Percentiles rank a stretch among this genome's conserved stretches.
phyloP scores from a whole-genome alignment of 139 green algal genomes.

The Trebouxia sp. region DNA sequence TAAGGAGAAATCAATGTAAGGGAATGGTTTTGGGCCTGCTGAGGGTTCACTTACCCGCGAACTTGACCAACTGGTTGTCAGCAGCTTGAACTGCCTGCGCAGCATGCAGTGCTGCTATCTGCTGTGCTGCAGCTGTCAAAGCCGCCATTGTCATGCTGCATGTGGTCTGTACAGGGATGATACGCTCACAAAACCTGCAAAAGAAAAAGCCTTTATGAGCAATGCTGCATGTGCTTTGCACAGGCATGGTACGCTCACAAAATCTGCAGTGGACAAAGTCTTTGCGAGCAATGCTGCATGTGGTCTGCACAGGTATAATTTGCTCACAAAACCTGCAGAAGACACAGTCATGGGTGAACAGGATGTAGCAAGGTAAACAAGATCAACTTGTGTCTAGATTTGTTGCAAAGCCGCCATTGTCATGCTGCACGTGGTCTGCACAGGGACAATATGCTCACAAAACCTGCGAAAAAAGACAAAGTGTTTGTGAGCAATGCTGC shows the following conservation, averaged over 20 bases:
- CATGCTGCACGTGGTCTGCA: not conserved
- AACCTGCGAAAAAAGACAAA: not conserved
- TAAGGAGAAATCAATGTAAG: too few species aligned
- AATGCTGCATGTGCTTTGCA: too few species aligned
- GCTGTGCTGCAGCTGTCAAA: not conserved
- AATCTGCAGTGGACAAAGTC: too few species aligned
- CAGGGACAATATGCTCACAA: constrained; percentile 9
- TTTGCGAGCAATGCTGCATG: too few species aligned
- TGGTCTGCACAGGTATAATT: too few species aligned
- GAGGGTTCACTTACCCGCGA: not conserved
- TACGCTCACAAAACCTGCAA: constrained; percentile 21
- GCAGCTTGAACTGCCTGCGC: not conserved
- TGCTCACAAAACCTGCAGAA: too few species aligned
- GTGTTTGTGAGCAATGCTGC: too few species aligned
- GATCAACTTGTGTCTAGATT: too few species aligned
- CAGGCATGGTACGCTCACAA: too few species aligned
- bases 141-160: not conserved
- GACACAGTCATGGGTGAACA: too few species aligned
- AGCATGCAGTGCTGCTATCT: not conserved
- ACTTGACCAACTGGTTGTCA: not conserved
- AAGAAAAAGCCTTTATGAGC: too few species aligned
- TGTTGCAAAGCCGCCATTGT: not conserved
- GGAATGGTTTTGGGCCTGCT: not conserved
- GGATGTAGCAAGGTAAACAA: too few species aligned
- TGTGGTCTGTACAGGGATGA: constrained; percentile 4